These are phyloP conservation scores for Dryadomyces quercivorus DNA, from an alignment of 2,329 filamentous ascomycete genomes.

Conservation along the genomic window DNA sequence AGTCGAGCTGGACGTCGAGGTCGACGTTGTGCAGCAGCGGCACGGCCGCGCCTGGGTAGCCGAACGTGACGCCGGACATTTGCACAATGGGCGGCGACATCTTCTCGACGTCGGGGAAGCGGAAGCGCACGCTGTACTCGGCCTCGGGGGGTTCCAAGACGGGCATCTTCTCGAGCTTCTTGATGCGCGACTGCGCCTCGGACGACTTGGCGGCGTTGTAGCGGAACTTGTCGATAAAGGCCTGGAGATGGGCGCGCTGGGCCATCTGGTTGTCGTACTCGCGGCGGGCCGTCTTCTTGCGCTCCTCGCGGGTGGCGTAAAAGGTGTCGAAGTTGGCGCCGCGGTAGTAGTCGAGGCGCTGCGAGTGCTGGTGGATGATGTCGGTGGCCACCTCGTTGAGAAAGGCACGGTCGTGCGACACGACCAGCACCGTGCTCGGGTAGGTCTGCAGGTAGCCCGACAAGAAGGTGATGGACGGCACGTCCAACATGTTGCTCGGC, in stretches of 20 bases:
- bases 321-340: conserved; percentile 95
- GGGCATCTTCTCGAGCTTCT: conserved; percentile 97
- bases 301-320: conserved; percentile 94
- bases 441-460: conserved; percentile 90
- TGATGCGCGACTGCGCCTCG: conserved; percentile 96
- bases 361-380: conserved; percentile 96
- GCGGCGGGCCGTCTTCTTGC: conserved; percentile 88
- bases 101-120: conserved; percentile 95
- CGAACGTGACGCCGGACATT: conserved; percentile 86
- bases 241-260: conserved; percentile 82
- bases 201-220: conserved; percentile 99
- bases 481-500: conserved; percentile 99
- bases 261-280: conserved; percentile 99
- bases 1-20: conserved; percentile 93
- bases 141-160: conserved; percentile 79
- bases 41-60: conserved; percentile 66
- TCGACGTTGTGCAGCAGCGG: conserved; percentile 77
- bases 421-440: conserved; percentile 87
- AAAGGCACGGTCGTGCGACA: conserved; percentile 98
- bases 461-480: conserved; percentile 98
- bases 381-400: conserved; percentile 98
- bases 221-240: conserved; percentile 98
- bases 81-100: conserved; percentile 95
- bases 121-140: conserved; percentile 94
- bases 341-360: conserved; percentile 96